A percentile compares a stretch with the other conserved stretches of the same genome.
Conservation (phyloP, 768 basidiomycete species). For the Tricholomella constricta region DNA sequence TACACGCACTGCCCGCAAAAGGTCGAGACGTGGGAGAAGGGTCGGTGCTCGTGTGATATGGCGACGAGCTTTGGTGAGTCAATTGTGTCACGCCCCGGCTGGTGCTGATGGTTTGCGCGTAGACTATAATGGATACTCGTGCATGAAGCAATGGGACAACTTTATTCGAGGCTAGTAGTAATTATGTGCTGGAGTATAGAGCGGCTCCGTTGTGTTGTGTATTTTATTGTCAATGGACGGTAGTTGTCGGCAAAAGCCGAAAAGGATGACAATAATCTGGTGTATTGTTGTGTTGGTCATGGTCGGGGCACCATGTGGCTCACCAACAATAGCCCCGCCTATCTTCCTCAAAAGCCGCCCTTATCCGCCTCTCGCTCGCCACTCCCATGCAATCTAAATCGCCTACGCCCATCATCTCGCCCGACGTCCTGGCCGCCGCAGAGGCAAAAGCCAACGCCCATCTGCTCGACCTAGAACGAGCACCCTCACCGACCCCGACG, state of each 20-base stretch:
- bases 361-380: constrained; percentile 18
- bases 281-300: too few relatives aligned
- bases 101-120: neutral
- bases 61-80: constrained; percentile 58
- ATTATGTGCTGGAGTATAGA: too few relatives aligned
- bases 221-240: too few relatives aligned
- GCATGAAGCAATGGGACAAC: constrained; percentile 42
- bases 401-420: too few relatives aligned
- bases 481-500: constrained; percentile 37
- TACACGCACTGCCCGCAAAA: constrained; percentile 70
- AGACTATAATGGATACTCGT: constrained; percentile 49
- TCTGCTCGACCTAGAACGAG: constrained; percentile 11
- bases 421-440: neutral
- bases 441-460: too few relatives aligned
- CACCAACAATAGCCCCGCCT: constrained; percentile 19
- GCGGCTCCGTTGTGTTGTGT: too few relatives aligned
- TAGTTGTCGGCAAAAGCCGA: too few relatives aligned
- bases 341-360: too few relatives aligned
- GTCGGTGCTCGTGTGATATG: constrained; percentile 65
- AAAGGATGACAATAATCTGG: too few relatives aligned
- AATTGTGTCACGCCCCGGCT: neutral
- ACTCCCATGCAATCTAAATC: constrained; percentile 9
- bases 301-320: constrained; percentile 16
- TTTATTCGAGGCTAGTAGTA: constrained; percentile 16
- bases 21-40: constrained; percentile 45